Percentiles rank a stretch among this genome's conserved stretches.
Conservation (phyloP, 768 basidiomycete genomes). For the Suillus tomentosus region DNA sequence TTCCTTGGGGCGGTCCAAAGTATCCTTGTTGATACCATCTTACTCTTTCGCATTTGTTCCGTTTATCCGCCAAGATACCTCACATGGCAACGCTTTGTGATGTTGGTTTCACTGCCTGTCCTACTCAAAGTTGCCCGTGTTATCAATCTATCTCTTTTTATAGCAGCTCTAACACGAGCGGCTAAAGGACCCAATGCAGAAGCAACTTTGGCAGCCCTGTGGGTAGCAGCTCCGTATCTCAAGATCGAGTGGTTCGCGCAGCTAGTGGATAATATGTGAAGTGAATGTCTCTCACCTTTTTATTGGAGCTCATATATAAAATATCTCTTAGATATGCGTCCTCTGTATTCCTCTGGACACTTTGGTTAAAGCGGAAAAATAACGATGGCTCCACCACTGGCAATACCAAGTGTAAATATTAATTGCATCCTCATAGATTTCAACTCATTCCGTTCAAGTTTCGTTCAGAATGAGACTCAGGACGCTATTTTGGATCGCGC, state of each 20-base stretch:
- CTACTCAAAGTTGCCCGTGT: constrained; percentile 32
- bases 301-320: background rate
- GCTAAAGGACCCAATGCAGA: constrained; percentile 23
- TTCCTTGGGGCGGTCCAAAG: constrained; percentile 30
- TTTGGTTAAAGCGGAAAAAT: constrained; percentile 18
- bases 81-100: constrained; percentile 19
- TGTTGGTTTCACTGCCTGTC: constrained; percentile 26
- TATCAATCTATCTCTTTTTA: constrained; percentile 30
- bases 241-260: constrained; percentile 37
- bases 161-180: constrained; percentile 24
- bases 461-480: constrained; percentile 27
- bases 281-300: background rate
- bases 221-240: constrained; percentile 30
- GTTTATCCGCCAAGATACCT: constrained; percentile 27
- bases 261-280: constrained; percentile 33
- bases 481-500: constrained; percentile 32
- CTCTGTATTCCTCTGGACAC: constrained; percentile 30
- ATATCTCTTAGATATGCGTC: constrained; percentile 27
- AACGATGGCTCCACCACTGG: constrained; percentile 13
- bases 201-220: constrained; percentile 17
- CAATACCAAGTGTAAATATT: constrained; percentile 23
- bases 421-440: constrained; percentile 2
- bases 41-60: constrained; percentile 31
- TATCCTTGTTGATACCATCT: constrained; percentile 31
- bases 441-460: constrained; percentile 11